These are phyloP conservation scores for Sclerotinia borealis DNA, from an alignment of 2,329 filamentous ascomycete genomes.

Conservation along the genomic window DNA sequence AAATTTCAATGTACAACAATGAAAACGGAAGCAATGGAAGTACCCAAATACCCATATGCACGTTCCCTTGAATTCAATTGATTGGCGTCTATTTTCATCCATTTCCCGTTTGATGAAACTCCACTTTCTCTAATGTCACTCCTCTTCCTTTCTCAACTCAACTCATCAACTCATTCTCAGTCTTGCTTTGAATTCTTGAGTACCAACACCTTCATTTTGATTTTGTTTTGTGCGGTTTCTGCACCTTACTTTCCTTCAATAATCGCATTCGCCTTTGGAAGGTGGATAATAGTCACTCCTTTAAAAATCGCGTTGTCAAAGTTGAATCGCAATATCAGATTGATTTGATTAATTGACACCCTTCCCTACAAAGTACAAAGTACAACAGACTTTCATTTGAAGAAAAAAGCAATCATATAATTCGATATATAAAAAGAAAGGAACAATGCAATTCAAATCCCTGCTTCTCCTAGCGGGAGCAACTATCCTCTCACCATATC, in stretches of 20 bases:
- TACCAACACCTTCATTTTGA: background rate
- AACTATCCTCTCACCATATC: constrained; percentile 33
- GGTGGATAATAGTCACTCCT: background rate
- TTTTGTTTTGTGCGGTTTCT: background rate
- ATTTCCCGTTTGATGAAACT: too few species aligned
- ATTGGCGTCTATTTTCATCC: background rate
- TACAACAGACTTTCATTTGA: background rate
- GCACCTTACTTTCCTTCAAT: constrained; percentile 8
- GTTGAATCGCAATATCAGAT: background rate
- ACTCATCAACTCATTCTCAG: background rate
- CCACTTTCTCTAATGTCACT: background rate
- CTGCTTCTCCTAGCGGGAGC: constrained; percentile 19
- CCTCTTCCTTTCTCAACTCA: background rate
- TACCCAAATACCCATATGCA: background rate
- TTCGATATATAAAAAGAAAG: background rate
- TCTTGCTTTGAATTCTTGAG: too few species aligned
- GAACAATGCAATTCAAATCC: constrained; percentile 22
- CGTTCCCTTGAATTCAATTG: background rate
- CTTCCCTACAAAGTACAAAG: background rate
- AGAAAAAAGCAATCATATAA: background rate
- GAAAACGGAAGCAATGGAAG: background rate
- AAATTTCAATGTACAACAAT: background rate
- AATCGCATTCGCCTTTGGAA: background rate
- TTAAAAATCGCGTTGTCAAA: background rate
- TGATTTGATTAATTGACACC: background rate